A percentile compares a stretch with the other conserved stretches of the same genome.
These are phyloP conservation scores for Canna indica DNA, from an alignment of 176 grass and related monocot species.

Conservation along the genomic window DNA sequence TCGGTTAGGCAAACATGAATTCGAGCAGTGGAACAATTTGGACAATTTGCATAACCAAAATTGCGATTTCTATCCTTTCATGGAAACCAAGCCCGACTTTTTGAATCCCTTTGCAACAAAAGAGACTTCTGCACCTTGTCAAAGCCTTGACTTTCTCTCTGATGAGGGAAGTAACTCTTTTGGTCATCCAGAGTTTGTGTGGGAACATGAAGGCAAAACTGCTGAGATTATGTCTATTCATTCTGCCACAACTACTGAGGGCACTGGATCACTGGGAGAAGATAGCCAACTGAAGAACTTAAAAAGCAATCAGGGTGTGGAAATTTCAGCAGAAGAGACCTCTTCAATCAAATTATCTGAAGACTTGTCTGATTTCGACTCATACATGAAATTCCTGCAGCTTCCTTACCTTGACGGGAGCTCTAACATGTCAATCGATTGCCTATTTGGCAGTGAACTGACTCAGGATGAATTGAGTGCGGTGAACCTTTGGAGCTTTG, in stretches of 20 bases:
- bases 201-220: constrained; percentile 27
- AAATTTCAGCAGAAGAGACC: constrained; percentile 14
- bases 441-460: constrained; percentile 26
- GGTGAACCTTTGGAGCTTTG: constrained; percentile 39
- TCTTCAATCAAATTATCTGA: constrained; percentile 9
- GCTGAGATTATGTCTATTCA: constrained; percentile 15
- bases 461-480: constrained; percentile 23
- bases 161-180: constrained; percentile 28
- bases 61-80: neutral
- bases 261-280: neutral
- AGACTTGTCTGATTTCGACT: constrained; percentile 27
- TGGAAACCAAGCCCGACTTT: constrained; percentile 6
- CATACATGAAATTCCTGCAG: constrained; percentile 6
- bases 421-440: constrained; percentile 20
- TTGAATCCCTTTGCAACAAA: too few species aligned
- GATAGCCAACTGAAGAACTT: neutral
- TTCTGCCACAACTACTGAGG: constrained; percentile 3
- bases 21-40: neutral
- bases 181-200: constrained; percentile 15
- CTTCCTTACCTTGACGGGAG: constrained; percentile 25
- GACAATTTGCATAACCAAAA: neutral
- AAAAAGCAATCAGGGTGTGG: constrained; percentile 16
- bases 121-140: constrained; percentile 8
- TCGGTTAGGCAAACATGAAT: neutral
- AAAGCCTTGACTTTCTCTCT: constrained; percentile 8